Base-by-base conservation (phyloP, 2,329 filamentous ascomycete genomes). In the Penicillium rolfsii region DNA sequence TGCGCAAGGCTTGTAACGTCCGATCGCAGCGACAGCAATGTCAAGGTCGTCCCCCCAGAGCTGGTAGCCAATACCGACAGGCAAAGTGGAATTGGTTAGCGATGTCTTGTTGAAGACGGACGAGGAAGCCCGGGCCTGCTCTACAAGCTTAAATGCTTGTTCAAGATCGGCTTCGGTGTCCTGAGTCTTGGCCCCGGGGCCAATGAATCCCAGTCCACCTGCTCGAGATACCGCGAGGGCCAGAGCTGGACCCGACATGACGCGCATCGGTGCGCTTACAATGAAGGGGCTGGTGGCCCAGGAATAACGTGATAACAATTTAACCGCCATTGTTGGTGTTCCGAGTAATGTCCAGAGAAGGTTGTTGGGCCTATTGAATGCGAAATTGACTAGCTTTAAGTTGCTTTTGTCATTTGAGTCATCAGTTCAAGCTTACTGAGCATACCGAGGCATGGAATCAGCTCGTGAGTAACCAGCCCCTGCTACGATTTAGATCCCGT, bases 191-290 rank as follows among this genome's bases (percentile, higher is more conserved):
- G 71, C 89, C 0, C 86, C 85, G 0, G 87, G 87, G 0, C 80
- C 77, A 14, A 87, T 80, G 63, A 93, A 81, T 1, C 80, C 85
- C 0, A 85, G 64, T 1, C 83, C 83, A 1, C 84, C 83, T 33
- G 85, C 83, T 64, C 75, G 75, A 1, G 85, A 87, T 14, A 91
- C 82, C 36, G 86, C 83, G 19, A 87, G 77, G 2, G 88, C 87
- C 1, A 92, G 80, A 0, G 72, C 82, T 61, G 74, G 84, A 69
- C 76, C 83, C 63, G 82, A 79, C 65, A 91, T 86, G 24, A 89
- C 80, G 54, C 88, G 85, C 90, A 93, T 92, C 0, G 90, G 90
- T 2, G 88, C 90, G 57, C 82, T 79, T 57, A 85, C 80, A 24
- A 92, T 82, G 19, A 91, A 76, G 1, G 88, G 88, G 2, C 73